Base-by-base conservation (phyloP, 345 rosid species). In the Salix brachista region DNA sequence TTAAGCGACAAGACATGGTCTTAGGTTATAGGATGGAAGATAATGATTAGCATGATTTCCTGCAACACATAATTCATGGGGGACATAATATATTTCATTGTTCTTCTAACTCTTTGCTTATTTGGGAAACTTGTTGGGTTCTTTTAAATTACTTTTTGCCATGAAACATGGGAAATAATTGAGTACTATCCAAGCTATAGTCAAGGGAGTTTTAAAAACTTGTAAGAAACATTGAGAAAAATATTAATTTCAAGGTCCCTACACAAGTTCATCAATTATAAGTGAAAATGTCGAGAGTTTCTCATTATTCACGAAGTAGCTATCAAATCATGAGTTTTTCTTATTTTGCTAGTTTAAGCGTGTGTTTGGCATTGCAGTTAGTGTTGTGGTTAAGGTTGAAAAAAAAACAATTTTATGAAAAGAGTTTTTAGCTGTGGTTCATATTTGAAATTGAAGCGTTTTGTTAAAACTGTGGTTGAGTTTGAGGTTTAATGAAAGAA, bases 1-100 rank as follows among this genome's bases (percentile, higher is more conserved):
- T 79, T 79, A 60, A 44, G 54, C 11, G 81, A 79, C 81, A 79
- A 79, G 74, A 79, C 81, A 78, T 79, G 81, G 65, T 79, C 73
- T 44, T 79, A 73, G 81, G 78, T 73, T 78, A 5, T 66, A 52
- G 60, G 32, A 74, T 56, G 10, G 62, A 56, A 56, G 32, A 34
- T 62, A 64, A 77, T 77, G 30, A 71, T 71, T 48, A 19, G 19
- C 73, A 18, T 70, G n/a, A 77, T 21, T 69, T 44, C 30, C 56
- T 66, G 8, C 13, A 69, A 25, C 26, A 39, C 4, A 65, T 46
- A 28, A 32, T 32, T 75, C 19, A 25, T 14, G 70, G 4, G 72
- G 50, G 21, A 10, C 65, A 65, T 12, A 3, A 56, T n/a, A 21
- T 21, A n/a, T 41, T 36, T 72, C 65, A 16, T 72, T 36, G 23